Evolutionary conservation across 1,284 basidiomycete species (phyloP).

Genomic region (Peniophora sp.): DNA sequence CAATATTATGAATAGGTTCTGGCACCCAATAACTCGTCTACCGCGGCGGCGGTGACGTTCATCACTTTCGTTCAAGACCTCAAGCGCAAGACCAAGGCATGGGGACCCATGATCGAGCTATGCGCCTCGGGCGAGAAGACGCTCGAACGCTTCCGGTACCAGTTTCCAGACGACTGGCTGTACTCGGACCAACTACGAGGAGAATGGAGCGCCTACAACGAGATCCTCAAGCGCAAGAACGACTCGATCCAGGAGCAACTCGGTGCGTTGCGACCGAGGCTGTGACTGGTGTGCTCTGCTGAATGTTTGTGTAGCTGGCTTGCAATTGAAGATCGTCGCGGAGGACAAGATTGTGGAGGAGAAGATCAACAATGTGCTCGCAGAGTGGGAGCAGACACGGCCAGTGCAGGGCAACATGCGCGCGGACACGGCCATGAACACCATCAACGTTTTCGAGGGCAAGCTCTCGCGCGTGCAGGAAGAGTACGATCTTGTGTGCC

Average conservation of each 20-base stretch:
- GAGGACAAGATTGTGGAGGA: slow-evolving; percentile 97
- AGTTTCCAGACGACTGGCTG: slow-evolving; percentile 96
- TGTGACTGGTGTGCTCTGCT: not conserved
- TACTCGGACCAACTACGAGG: slow-evolving; percentile 96
- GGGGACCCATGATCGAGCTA: slow-evolving; percentile 95
- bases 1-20: slow-evolving; percentile 21
- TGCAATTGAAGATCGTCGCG: slow-evolving; percentile 98
- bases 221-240: slow-evolving; percentile 96
- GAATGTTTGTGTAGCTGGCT: slow-evolving; percentile 53
- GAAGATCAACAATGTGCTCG: slow-evolving; percentile 83
- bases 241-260: slow-evolving; percentile 98
- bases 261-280: slow-evolving; percentile 35
- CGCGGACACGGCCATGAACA: slow-evolving; percentile 91
- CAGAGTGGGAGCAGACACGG: slow-evolving; percentile 93
- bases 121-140: slow-evolving; percentile 95
- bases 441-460: slow-evolving; percentile 90
- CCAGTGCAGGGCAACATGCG: slow-evolving; percentile 95
- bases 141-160: slow-evolving; percentile 92
- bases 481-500: slow-evolving; percentile 88
- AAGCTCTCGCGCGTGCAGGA: slow-evolving; percentile 87
- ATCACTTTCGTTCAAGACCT: slow-evolving; percentile 99
- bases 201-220: slow-evolving; percentile 98
- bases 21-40: slow-evolving; percentile 68
- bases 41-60: slow-evolving; percentile 96
- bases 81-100: slow-evolving; percentile 93